Evolutionary conservation across 768 basidiomycete genomes (phyloP).

Genomic region (Cystobasidium onofrii): DNA sequence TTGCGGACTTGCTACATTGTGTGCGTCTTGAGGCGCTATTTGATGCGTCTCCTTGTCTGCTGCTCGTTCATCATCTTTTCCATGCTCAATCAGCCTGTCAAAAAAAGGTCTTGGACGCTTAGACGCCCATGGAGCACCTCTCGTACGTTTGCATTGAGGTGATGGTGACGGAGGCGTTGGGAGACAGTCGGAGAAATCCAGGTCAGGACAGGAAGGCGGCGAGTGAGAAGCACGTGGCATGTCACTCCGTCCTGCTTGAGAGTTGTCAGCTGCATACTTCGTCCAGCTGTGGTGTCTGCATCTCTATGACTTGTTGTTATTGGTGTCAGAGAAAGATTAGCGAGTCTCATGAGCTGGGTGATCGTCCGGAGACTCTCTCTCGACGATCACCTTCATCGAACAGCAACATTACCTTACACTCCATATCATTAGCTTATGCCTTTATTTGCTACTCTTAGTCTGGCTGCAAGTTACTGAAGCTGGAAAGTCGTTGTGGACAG

Average conservation of each 20-base stretch:
- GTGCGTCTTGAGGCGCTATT: neutral
- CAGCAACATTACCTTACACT: too few species aligned
- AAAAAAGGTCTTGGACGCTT: neutral
- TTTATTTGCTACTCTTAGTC: too few species aligned
- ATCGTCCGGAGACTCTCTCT: too few species aligned
- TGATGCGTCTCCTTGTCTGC: neutral
- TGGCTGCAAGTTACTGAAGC: too few species aligned
- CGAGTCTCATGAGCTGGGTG: too few species aligned
- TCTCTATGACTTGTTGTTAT: too few species aligned
- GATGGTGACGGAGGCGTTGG: neutral
- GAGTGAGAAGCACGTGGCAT: neutral
- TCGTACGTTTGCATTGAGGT: neutral
- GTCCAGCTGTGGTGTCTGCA: too few species aligned
- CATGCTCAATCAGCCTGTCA: neutral
- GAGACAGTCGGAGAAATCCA: neutral
- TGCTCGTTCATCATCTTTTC: neutral
- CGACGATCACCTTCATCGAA: too few species aligned
- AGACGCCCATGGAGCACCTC: neutral
- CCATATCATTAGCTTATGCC: too few species aligned
- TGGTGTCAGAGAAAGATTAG: too few species aligned
- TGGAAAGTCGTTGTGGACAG: too few species aligned
- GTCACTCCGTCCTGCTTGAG: neutral
- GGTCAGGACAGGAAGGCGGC: neutral
- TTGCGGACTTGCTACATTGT: neutral
- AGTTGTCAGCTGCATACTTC: too few species aligned